Evolutionary conservation across 495 filamentous ascomycete genomes (phyloP), one percentile per base, ranked within the genome.

Genomic region (Corynascus novoguineensis): DNA sequence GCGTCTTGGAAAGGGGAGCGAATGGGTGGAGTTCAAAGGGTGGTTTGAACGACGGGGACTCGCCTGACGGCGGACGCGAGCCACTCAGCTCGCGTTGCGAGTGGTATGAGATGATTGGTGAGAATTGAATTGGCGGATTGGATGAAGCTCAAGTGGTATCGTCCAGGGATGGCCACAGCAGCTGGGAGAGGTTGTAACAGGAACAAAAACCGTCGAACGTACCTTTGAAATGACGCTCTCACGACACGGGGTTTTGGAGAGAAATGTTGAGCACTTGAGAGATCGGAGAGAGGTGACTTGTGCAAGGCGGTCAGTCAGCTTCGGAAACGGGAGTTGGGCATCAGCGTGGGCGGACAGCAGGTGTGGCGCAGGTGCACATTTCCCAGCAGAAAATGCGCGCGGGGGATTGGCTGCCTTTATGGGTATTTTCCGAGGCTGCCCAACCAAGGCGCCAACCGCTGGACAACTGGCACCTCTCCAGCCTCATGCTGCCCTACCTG

Each of bases 91-190:
- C 68, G 53, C 59, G 64, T 60, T 59, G 35, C 56, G 55, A 63
- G 63, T 50, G 67, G 67, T 64, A 68, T 68, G 58, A 68, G 67
- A 71, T 71, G 67, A 71, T 70, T 68, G 69, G 67, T 64, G 68
- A 68, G 61, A 70, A 46, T 60, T 51, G 57, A 63, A 63, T 60
- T 59, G 61, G 63, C 50, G 65, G 56, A 58, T 58, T 58, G 56
- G 49, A 40, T 32, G 27, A 52, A 46, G 37, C 17, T 11, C 17
- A 34, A 50, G 41, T 25, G 49, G 25, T 52, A 35, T 11, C 35
- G 17, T 24, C 9, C n/a, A 40, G 42, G 19, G 24, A 44, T 21
- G 32, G 46, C 35, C 40, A 37, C 35, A 56, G 48, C 46, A 24
- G 46, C 25, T 35, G 54, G 50, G 27, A 40, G 49, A 10, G 51